A percentile compares a stretch with the other conserved stretches of the same genome.
Evolutionary conservation across 208 protist genomes (phyloP).

Genomic region (Novymonas esmeraldas): DNA sequence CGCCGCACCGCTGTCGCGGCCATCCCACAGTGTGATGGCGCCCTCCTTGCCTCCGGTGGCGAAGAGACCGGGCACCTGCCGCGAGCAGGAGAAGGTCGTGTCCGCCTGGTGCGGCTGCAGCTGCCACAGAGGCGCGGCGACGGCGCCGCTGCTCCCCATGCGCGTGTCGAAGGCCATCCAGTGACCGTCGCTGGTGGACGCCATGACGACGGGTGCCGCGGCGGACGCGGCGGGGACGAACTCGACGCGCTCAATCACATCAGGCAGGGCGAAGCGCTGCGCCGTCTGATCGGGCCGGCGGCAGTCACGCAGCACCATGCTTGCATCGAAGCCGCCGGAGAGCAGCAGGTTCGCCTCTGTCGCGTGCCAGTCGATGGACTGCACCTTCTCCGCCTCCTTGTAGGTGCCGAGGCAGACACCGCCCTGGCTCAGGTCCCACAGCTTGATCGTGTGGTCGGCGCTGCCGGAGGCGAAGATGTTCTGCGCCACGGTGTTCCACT

Average conservation of each 20-base stretch:
- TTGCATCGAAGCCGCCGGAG: slow-evolving; percentile 86
- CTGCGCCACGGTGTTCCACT: slow-evolving; percentile 92
- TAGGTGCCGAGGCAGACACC: slow-evolving; percentile 90
- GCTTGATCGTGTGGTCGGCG: slow-evolving; percentile 95
- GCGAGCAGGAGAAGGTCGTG: slow-evolving; percentile 77
- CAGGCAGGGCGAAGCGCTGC: slow-evolving; percentile 54
- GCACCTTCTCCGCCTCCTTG: slow-evolving; percentile 93
- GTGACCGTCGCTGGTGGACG: slow-evolving; percentile 67
- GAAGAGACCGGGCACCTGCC: slow-evolving; percentile 74
- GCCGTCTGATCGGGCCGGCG: slow-evolving; percentile 62
- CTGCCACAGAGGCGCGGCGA: slow-evolving; percentile 45
- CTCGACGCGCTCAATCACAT: slow-evolving; percentile 77
- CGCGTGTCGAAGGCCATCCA: slow-evolving; percentile 82
- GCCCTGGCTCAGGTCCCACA: slow-evolving; percentile 94
- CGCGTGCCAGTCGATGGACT: slow-evolving; percentile 90
- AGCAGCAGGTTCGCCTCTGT: slow-evolving; percentile 85
- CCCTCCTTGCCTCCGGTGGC: slow-evolving; percentile 92
- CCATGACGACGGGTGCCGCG: slow-evolving; percentile 44
- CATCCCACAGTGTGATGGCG: slow-evolving; percentile 88
- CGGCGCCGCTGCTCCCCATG: slow-evolving; percentile 21
- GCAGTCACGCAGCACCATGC: slow-evolving; percentile 80
- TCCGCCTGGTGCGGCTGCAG: slow-evolving; percentile 72
- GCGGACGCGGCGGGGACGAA: slow-evolving; percentile 42
- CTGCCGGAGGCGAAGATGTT: slow-evolving; percentile 95
- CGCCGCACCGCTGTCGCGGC: slow-evolving; percentile 33